Evolutionary conservation across 805 yeast genomes (phyloP), one percentile per base, ranked within the genome.

Genomic region (Blastobotrys mokoenaii): DNA sequence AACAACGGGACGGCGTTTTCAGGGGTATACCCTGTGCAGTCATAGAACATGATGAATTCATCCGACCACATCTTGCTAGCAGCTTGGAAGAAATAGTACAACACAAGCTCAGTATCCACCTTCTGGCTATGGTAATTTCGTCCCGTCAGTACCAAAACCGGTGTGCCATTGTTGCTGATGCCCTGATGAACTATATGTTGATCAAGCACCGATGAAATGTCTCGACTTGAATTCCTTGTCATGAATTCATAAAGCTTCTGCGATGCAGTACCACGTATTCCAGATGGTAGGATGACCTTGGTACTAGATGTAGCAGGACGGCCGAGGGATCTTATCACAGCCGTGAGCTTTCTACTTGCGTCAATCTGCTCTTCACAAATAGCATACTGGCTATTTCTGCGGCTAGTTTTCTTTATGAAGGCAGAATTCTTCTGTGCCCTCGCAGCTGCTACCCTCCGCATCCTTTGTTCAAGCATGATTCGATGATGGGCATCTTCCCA

Each of bases 11-110:
- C 49, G 1, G 58, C 34, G 9, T 54, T 51, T 2, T 47, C 37
- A 8, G 64, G 64, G 27, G 68, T 60, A 56, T 72, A 79, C 10
- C 79, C 80, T 0, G 95, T 83, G 52, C 84, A 78, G 60, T 87
- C 95, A 47, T 77, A 53, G 5, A 86, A 74, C 41, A 80, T 48
- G 48, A 77, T 75, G 58, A 73, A 84, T 46, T 76, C 77, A 29
- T 76, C 71, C 16, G 80, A 78, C 89, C 94, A 82, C 20, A 84
- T 71, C 57, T 80, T 82, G 43, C 82, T 74, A 14, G 81, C 74
- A 3, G 76, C 71, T 52, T 83, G 87, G 44, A 84, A 72, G 6
- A 80, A 53, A 48, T 81, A 72, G 62, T 74, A 86, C 18, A 76
- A 64, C 20, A 81, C 62, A 3, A 76, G 64, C 38, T 82, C 82